These are phyloP conservation scores for Zygosaccharomyces rouxii DNA, from an alignment of 805 yeast genomes.

Conservation along the genomic window DNA sequence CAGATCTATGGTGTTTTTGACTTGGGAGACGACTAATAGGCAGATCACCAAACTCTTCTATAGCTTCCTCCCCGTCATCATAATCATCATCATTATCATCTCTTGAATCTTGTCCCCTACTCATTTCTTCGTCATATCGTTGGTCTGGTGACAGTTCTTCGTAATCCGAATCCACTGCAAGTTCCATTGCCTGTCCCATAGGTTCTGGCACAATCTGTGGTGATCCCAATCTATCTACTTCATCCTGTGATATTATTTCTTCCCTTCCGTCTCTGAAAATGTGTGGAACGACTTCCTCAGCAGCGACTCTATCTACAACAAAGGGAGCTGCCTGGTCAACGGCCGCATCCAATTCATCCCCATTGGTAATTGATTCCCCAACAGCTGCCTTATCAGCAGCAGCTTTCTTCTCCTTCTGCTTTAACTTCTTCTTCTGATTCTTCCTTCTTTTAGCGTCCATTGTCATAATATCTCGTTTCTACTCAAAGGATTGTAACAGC, in stretches of 20 bases:
- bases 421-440: slow-evolving; percentile 35
- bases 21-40: neutral
- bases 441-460: slow-evolving; percentile 34
- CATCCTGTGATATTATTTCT: neutral
- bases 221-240: neutral
- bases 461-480: slow-evolving; percentile 9
- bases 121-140: neutral
- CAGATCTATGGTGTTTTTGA: neutral
- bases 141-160: neutral
- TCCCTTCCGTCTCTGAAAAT: neutral
- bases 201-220: slow-evolving; percentile 4
- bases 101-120: neutral
- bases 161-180: neutral
- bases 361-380: slow-evolving; percentile 2
- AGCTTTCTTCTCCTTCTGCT: slow-evolving; percentile 32
- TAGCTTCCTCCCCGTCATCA: neutral
- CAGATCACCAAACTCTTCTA: neutral
- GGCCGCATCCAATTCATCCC: slow-evolving; percentile 7
- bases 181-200: slow-evolving; percentile 5
- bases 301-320: slow-evolving; percentile 6
- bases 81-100: neutral
- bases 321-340: slow-evolving; percentile 3
- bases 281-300: slow-evolving; percentile 4
- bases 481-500: neutral
- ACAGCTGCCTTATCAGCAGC: slow-evolving; percentile 17